These are phyloP conservation scores for Yarrowia bubula DNA, from an alignment of 805 yeast species.

Conservation along the genomic window DNA sequence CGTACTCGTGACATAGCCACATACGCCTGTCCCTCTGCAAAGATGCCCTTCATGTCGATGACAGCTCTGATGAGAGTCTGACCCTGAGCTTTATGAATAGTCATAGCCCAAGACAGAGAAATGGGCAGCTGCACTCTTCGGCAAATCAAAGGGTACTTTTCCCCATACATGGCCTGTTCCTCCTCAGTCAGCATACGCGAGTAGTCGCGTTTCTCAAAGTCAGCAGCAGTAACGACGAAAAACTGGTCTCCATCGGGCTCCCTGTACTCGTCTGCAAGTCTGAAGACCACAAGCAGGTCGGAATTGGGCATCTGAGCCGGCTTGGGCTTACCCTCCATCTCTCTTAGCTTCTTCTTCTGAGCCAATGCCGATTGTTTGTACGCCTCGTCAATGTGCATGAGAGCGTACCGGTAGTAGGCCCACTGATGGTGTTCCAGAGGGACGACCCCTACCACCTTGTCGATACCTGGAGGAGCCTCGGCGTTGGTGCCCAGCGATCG, in stretches of 20 bases:
- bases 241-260: neutral
- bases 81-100: conserved; percentile 96
- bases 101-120: conserved; percentile 88
- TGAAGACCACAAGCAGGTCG: neutral
- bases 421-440: neutral
- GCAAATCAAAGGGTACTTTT: neutral
- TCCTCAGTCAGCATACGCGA: neutral
- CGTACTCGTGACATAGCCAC: conserved; percentile 94
- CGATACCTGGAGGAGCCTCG: neutral
- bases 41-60: conserved; percentile 72
- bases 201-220: neutral
- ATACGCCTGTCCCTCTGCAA: conserved; percentile 93
- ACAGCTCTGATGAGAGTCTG: conserved; percentile 73
- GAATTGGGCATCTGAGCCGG: neutral
- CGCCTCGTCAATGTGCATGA: conserved; percentile 20
- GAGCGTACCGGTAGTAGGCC: neutral
- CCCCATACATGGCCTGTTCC: neutral
- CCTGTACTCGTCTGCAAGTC: neutral
- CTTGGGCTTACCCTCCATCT: neutral
- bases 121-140: conserved; percentile 64
- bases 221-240: neutral
- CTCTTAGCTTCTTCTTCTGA: neutral
- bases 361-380: conserved; percentile 14
- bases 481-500: neutral
- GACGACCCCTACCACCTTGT: neutral